Percentiles rank a stretch among this genome's conserved stretches.
These are phyloP conservation scores for Penicillium sp. DNA, from an alignment of 2,329 filamentous ascomycete species.

Conservation along the genomic window DNA sequence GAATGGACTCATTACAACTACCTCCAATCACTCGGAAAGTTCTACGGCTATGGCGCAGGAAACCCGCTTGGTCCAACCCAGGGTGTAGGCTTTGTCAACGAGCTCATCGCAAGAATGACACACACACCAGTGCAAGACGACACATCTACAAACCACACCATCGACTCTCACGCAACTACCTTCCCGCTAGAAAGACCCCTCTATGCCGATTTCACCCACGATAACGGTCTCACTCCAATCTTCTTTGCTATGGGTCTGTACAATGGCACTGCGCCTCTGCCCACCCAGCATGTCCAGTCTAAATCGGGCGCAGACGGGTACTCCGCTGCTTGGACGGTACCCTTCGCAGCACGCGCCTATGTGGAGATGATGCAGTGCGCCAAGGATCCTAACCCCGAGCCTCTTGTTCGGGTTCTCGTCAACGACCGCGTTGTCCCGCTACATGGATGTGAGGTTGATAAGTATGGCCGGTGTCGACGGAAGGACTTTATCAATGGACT, in stretches of 20 bases:
- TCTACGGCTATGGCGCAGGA: constrained; percentile 73
- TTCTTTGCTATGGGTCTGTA: constrained; percentile 75
- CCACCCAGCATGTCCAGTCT: constrained; percentile 47
- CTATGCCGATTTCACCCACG: constrained; percentile 89
- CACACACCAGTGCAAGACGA: constrained; percentile 62
- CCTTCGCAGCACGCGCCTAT: constrained; percentile 76
- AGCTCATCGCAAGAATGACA: constrained; percentile 77
- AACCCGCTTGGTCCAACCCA: constrained; percentile 77
- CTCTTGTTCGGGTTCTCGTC: constrained; percentile 72
- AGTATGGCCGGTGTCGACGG: constrained; percentile 65
- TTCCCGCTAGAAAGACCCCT: constrained; percentile 67
- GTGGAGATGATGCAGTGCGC: constrained; percentile 78
- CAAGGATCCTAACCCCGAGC: constrained; percentile 43
- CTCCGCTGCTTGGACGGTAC: constrained; percentile 72
- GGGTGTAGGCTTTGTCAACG: constrained; percentile 82
- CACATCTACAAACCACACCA: constrained; percentile 72
- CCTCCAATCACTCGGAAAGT: constrained; percentile 73
- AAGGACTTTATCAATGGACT: constrained; percentile 68
- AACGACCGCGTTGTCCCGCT: constrained; percentile 78
- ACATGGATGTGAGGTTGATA: constrained; percentile 65
- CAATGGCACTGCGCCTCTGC: constrained; percentile 57
- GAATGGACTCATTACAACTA: constrained; percentile 83
- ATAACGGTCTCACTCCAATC: constrained; percentile 77
- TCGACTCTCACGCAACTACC: constrained; percentile 61
- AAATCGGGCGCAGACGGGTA: constrained; percentile 60